These are phyloP conservation scores for Spathaspora gorwiae DNA, from an alignment of 805 yeast species.

Conservation along the genomic window DNA sequence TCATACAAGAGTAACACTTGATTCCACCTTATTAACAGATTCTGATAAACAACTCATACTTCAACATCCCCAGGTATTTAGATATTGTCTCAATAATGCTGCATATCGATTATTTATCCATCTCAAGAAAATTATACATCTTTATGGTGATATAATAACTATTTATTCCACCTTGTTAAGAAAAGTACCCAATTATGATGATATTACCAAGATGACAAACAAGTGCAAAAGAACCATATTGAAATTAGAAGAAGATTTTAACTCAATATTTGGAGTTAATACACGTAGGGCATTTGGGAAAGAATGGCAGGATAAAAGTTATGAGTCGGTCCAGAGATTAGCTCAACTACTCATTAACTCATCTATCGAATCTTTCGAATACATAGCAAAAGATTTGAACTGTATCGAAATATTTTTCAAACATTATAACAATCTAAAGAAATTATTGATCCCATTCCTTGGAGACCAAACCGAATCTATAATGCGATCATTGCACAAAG, in stretches of 20 bases:
- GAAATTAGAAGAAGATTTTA: conserved; percentile 29
- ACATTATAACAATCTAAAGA: conserved; percentile 33
- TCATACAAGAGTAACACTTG: conserved; percentile 24
- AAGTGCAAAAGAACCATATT: conserved; percentile 15
- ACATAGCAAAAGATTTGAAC: conserved; percentile 20
- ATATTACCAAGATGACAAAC: conserved; percentile 30
- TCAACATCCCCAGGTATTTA: conserved; percentile 26
- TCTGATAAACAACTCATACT: conserved; percentile 23
- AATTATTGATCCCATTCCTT: conserved; percentile 33
- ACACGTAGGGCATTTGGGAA: background rate
- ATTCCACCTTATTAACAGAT: conserved; percentile 12
- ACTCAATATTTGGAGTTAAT: conserved; percentile 21
- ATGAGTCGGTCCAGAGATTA: conserved; percentile 20
- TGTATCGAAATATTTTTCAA: conserved; percentile 37
- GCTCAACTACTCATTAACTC: conserved; percentile 14
- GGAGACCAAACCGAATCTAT: conserved; percentile 28
- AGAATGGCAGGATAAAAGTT: conserved; percentile 23
- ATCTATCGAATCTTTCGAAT: conserved; percentile 13
- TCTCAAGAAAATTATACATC: conserved; percentile 30
- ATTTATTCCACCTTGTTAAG: conserved; percentile 35
- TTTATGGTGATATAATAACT: conserved; percentile 33
- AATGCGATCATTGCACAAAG: conserved; percentile 21
- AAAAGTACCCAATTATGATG: conserved; percentile 39
- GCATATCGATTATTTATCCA: conserved; percentile 21
- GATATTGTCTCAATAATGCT: conserved; percentile 29